phyloP scores from a whole-genome alignment of 345 rosid genomes.

The Microthlaspi erraticum region DNA sequence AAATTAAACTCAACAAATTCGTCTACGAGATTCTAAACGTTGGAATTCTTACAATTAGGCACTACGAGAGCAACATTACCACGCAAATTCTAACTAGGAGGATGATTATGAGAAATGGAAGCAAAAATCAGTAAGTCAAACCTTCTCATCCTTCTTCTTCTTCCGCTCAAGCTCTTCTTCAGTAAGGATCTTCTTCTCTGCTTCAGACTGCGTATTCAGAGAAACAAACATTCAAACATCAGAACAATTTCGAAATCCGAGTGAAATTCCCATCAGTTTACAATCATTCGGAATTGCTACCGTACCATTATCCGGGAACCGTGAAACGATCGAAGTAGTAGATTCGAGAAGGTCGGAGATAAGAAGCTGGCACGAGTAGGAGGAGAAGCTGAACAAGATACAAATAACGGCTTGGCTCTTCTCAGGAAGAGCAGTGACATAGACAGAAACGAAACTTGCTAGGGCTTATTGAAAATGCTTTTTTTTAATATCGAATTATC shows the following conservation, averaged over 20 bases:
- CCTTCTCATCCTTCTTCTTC: slow-evolving; percentile 95
- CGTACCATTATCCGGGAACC: slow-evolving; percentile 40
- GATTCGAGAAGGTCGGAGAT: slow-evolving; percentile 18
- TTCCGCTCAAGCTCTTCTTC: slow-evolving; percentile 82
- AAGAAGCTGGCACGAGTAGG: slow-evolving; percentile 16
- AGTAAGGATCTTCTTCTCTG: slow-evolving; percentile 60
- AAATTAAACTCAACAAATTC: slow-evolving; percentile 3
- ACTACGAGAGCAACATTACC: neutral
- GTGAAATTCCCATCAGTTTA: neutral
- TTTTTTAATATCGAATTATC: neutral
- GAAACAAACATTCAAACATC: slow-evolving; percentile 17
- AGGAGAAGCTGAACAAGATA: slow-evolving; percentile 11
- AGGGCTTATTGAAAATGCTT: slow-evolving; percentile 27
- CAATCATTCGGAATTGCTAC: neutral
- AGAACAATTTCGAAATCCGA: neutral
- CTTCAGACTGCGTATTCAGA: slow-evolving; percentile 51
- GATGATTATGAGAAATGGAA: neutral
- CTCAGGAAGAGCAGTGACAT: slow-evolving; percentile 38
- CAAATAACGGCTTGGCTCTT: slow-evolving; percentile 42
- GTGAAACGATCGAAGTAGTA: slow-evolving; percentile 34
- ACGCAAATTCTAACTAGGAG: slow-evolving; percentile 2
- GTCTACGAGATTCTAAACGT: slow-evolving; percentile 2
- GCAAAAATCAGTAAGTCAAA: slow-evolving; percentile 21
- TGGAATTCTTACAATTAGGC: neutral
- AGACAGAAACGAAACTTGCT: slow-evolving; percentile 20